Base-by-base conservation (phyloP, 192 early-diverging fungal genomes). In the Coemansia sp. region DNA sequence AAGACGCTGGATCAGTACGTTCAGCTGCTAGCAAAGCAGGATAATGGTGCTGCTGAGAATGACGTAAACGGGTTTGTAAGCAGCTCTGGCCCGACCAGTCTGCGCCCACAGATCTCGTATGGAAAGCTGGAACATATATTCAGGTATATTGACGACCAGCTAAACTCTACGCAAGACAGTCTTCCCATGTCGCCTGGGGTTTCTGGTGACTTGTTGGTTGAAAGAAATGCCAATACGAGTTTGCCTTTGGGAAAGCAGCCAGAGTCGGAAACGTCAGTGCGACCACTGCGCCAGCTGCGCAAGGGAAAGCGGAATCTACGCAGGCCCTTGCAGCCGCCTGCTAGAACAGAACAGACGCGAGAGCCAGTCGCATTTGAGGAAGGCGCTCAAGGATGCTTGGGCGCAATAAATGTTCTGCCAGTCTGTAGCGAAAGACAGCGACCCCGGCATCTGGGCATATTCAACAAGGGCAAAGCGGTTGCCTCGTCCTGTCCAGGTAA, bases 381-480 rank as follows among this genome's bases (percentile, higher is more conserved):
- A 51, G 42, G 38, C 15, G 11, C 23, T n/a, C 42, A 31, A 37
- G 57, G 60, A 37, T 53, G 42, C 47, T 42, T 73, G n/a, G 57
- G 64, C 2, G 25, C 71, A 2, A 73, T 79, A 21, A 54, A 63
- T 25, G 67, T 57, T 4, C 60, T 55, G 37, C 71, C 71, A 0
- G 2, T 53, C 5, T 4, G 26, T 17, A n/a, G 55, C 44, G 42
- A 47, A n/a, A 21, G 11, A 4, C 67, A 55, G 17, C 54, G 64
- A 15, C 36, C 55, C 2, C 60, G 57, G 51, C 50, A 47, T 38
- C 44, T 81, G 44, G 78, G 72, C 9, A 74, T 81, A 28, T 81
- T 81, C 64, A 81, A 68, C 60, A 67, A 66, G 50, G 78, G 78
- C 38, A 74, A 72, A 42, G 72, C 78, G 2, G 78, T 72, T 36